Base-by-base conservation (phyloP, 768 basidiomycete genomes). In the Kwoniella sp. region DNA sequence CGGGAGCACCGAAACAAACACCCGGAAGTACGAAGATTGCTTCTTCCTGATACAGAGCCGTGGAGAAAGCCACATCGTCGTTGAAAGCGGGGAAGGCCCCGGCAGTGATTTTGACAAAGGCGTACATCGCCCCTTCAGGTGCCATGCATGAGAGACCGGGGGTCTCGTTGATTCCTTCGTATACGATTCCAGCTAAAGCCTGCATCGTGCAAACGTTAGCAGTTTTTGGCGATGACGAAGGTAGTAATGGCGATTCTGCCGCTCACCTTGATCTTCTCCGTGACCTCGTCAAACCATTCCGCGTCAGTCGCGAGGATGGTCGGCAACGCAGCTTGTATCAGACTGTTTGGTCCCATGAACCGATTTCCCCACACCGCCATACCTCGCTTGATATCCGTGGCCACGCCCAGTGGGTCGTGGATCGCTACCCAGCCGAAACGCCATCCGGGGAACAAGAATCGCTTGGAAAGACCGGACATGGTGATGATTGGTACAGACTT, bases 391-490 rank as follows among this genome's bases (percentile, higher is more conserved):
- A 81, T 65, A 0, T 71, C 69, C 5, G 31, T 47, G 12, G 80
- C 76, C 1, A 81, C 72, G 20, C 70, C 63, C 4, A 74, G 66
- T 2, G 81, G 81, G 65, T 82, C 82, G 67, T 81, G 80, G 0
- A 81, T 55, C 13, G 70, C 67, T 30, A 79, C 63, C 81, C 81
- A 82, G 5, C 82, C 82, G 58, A 78, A 72, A 23, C 82, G 69
- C 80, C 79, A 81, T 1, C 82, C 81, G 1, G 82, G 82, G 0
- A 81, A 67, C 20, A 82, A 69, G 76, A 81, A 82, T 2, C 82
- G 70, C 67, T 82, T 82, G 20, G 81, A 81, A 7, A 82, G 70
- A n/a, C 79, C 82, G 5, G 77, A 78, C 30, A 81, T 68, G 30
- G 79, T 79, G 51, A 82, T 56, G 52, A 79, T 72, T 11, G 82